Percentiles rank a stretch among this genome's conserved stretches.
Evolutionary conservation across 805 yeast species (phyloP).

Genomic region (Ogataea haglerorum): DNA sequence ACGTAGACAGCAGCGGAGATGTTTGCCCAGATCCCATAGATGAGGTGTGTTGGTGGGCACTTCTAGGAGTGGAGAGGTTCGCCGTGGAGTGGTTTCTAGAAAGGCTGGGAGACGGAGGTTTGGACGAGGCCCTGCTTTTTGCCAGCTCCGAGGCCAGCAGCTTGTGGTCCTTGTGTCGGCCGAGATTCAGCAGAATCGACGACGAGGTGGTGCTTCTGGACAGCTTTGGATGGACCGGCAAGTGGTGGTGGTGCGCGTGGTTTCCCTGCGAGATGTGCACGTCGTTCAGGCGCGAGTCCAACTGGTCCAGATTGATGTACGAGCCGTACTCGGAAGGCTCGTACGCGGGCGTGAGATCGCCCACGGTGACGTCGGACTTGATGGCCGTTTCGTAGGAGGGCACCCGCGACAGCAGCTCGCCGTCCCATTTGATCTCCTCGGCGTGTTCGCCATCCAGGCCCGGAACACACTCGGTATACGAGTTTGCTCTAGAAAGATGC

Average conservation of each 20-base stretch:
- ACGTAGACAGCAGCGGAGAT: constrained; percentile 1
- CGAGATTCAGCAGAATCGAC: constrained; percentile 9
- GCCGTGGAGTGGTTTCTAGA: constrained; percentile 38
- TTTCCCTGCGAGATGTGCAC: constrained; percentile 15
- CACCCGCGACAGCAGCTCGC: constrained; percentile 47
- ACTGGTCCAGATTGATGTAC: constrained; percentile 28
- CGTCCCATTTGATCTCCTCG: constrained; percentile 19
- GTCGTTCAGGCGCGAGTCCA: constrained; percentile 31
- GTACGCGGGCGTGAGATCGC: constrained; percentile 71
- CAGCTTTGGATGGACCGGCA: constrained; percentile 9
- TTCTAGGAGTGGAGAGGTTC: constrained; percentile 22
- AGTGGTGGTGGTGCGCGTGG: not conserved
- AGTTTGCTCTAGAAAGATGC: constrained; percentile 57
- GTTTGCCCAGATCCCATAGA: constrained; percentile 5
- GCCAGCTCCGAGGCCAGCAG: constrained; percentile 25
- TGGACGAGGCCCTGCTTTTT: constrained; percentile 33
- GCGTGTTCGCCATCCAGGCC: constrained; percentile 10
- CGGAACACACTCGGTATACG: constrained; percentile 34
- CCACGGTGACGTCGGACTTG: constrained; percentile 44
- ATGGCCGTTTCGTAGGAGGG: constrained; percentile 86
- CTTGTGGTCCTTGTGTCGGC: constrained; percentile 16
- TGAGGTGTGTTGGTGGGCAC: constrained; percentile 2
- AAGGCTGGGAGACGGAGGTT: constrained; percentile 38
- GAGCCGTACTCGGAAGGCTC: constrained; percentile 48
- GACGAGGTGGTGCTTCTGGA: constrained; percentile 15